phyloP scores from a whole-genome alignment of 441 rosid genomes.

The Erysimum pusillum region DNA sequence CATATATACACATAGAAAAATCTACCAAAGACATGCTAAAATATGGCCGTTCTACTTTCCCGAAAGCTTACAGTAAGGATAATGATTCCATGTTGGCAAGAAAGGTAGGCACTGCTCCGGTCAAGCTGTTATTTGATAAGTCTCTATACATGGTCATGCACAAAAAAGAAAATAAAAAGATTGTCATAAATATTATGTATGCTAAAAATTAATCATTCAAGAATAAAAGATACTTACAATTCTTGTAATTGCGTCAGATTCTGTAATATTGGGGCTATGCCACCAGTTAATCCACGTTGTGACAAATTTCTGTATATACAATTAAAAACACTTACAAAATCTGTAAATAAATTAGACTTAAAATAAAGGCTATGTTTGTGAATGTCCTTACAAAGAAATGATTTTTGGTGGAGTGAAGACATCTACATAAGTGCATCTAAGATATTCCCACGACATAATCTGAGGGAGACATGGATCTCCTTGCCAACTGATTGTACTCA shows the following conservation, averaged over 20 bases:
- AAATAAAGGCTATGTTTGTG: neutral
- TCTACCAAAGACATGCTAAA: no score
- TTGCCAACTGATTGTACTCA: slow-evolving; percentile 46
- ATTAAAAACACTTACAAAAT: neutral
- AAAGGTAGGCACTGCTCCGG: slow-evolving; percentile 37
- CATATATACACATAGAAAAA: no score
- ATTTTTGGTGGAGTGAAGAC: slow-evolving; percentile 24
- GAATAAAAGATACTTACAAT: slow-evolving; percentile 26
- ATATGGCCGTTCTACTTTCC: no score
- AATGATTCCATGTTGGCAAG: slow-evolving; percentile 37
- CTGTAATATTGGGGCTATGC: neutral
- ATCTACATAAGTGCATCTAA: slow-evolving; percentile 40
- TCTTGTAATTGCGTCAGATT: slow-evolving; percentile 35
- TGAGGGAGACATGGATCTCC: slow-evolving; percentile 56
- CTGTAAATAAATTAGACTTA: neutral
- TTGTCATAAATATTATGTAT: no score
- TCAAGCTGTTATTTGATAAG: slow-evolving; percentile 41
- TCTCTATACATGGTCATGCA: no score
- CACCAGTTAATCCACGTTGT: slow-evolving; percentile 29
- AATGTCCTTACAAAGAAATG: slow-evolving; percentile 31
- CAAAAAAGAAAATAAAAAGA: no score
- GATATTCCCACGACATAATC: slow-evolving; percentile 47
- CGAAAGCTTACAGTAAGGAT: slow-evolving; percentile 31
- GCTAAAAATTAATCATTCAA: neutral
- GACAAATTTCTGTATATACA: slow-evolving; percentile 24